A percentile compares a stretch with the other conserved stretches of the same genome.
Conservation (phyloP, 495 filamentous ascomycete species). For the Chaetomium fimeti region DNA sequence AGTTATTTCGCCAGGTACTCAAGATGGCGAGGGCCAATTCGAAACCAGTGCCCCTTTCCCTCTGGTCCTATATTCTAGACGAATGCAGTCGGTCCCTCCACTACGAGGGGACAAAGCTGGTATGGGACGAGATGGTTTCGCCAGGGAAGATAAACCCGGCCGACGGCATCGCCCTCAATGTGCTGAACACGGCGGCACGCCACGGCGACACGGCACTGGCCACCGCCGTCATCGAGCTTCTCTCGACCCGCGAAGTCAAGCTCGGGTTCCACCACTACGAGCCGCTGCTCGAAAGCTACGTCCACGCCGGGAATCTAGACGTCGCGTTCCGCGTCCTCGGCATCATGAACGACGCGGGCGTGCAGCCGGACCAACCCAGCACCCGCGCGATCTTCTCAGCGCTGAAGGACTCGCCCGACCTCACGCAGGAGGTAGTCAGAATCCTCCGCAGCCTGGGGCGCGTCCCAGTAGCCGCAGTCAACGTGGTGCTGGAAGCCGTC, state of each 20-base stretch:
- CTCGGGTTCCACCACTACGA: conserved; percentile 71
- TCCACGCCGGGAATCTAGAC: conserved; percentile 51
- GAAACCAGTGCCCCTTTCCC: conserved; percentile 42
- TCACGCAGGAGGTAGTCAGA: conserved; percentile 48
- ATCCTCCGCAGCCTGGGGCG: conserved; percentile 53
- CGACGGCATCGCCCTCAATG: conserved; percentile 60
- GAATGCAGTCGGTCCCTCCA: conserved; percentile 53
- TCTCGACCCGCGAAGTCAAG: conserved; percentile 52
- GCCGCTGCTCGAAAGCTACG: conserved; percentile 65
- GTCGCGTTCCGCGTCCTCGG: conserved; percentile 61
- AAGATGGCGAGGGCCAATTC: conserved; percentile 45
- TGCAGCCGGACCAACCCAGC: conserved; percentile 51
- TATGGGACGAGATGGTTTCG: conserved; percentile 62
- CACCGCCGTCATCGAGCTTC: conserved; percentile 58
- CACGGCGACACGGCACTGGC: conserved; percentile 66
- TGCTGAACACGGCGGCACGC: conserved; percentile 67
- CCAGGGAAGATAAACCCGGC: conserved; percentile 62
- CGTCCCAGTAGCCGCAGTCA: conserved; percentile 58
- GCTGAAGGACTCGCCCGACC: conserved; percentile 34
- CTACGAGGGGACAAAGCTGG: conserved; percentile 49
- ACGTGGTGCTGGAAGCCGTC: conserved; percentile 60
- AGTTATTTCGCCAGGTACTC: conserved; percentile 57
- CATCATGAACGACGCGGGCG: conserved; percentile 63
- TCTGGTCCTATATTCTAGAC: conserved; percentile 73
- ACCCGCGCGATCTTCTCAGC: conserved; percentile 56